Base-by-base conservation (phyloP, 371 early-diverging fungal species). In the Haplosporangium sp. region DNA sequence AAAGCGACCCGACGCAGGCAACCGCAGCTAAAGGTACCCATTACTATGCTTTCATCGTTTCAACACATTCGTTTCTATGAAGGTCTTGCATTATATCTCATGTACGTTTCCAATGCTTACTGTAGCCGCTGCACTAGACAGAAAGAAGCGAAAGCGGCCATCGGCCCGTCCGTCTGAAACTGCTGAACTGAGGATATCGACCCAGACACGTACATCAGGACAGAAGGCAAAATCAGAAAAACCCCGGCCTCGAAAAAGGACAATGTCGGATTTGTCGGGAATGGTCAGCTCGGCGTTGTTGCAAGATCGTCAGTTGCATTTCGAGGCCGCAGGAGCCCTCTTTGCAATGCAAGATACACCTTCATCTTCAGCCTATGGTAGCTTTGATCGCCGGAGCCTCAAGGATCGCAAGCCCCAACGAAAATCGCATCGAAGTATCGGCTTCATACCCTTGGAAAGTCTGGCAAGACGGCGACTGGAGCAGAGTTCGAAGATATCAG, bases 221-320 rank as follows among this genome's bases (percentile, higher is more conserved):
- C 60, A 37, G 46, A 60, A 56, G 23, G 56, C 46, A 21, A 51
- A 45, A 50, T 13, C 48, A 11, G 64, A 41, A 43, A 42, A 48
- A 18, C 58, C 63, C 10, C 67, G 70, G 13, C 77, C 63, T 9
- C 48, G 72, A 38, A 76, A 76, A 41, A 43, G 77, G 47, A 76
- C 77, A 13, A 55, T 76, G 56, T 76, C 77, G 12, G 77, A 76
- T 60, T 38, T 76, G 8, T 76, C 77, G 41, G 77, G 77, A 5
- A 75, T 69, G 69, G 70, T 71, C 18, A 59, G 52, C 16, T 66
- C 71, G 3, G 64, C 66, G 5, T 42, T 66, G 13, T 18, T 62
- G 12, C 54, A 53, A 23, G 59, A 68, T 41, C 69, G 63, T 21
- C 73, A 66, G 23, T 45, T 69, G n/a, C 73, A 69, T 50, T 50